Evolutionary conservation across 805 yeast species (phyloP), one percentile per base, ranked within the genome.

Genomic region (Priceomyces carsonii): DNA sequence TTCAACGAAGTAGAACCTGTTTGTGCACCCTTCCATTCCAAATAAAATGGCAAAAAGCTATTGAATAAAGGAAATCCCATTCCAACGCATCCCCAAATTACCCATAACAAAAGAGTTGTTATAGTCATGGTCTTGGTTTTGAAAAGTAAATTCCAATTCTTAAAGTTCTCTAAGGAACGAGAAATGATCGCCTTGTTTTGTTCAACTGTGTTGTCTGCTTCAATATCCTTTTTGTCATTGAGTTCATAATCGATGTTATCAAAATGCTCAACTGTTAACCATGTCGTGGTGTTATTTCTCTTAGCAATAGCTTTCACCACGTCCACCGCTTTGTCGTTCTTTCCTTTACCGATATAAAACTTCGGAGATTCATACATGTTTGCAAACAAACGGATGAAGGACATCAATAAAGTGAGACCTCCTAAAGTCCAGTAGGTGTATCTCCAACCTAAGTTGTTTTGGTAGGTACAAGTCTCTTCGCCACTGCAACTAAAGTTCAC

Each of bases 371-470:
- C 81, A 35, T 63, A 65, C 39, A 77, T 57, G 35, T 70, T 60
- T 14, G 38, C 38, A 14, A 21, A 18, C 9, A 18, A 15, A 17
- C 61, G 44, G 13, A 51, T 40, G 12, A 38, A 21, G 33, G 52
- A 52, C 53, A 56, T 44, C 18, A 51, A 27, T 34, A 56, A 43
- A 5, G 77, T 77, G 21, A 77, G 35, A 18, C 80, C 69, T 8
- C 69, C 50, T 27, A 72, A 39, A 3, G 77, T 76, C 43, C 66
- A 63, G 35, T 66, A 55, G 30, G 63, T 55, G 53, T 76, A 77
- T 44, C 82, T 53, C 81, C 82, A 76, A 32, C 82, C 81, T 57
- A 70, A 65, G 52, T 77, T 77, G 24, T 63, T 55, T 5, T 43
- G 32, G 9, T 73, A 61, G 21, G 58, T 55, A 45, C 82, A 76